These are phyloP conservation scores for Ganoderma sinense DNA, from an alignment of 1,284 basidiomycete genomes.

Conservation along the genomic window DNA sequence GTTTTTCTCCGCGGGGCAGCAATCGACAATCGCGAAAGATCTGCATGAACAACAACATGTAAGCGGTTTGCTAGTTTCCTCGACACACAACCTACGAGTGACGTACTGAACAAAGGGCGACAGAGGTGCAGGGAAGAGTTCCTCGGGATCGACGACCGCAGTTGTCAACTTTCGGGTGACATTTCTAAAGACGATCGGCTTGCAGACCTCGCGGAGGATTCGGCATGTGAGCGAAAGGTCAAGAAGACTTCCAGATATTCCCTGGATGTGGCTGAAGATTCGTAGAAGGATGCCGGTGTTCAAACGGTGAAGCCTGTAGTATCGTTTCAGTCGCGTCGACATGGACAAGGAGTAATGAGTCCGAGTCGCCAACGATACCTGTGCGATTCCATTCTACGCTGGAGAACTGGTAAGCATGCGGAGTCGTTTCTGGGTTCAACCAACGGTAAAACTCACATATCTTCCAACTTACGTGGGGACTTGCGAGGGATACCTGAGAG, in stretches of 20 bases:
- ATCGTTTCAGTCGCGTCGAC: too few species aligned
- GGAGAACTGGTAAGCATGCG: too few species aligned
- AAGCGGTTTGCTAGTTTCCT: neutral
- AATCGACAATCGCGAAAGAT: too few species aligned
- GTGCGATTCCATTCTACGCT: too few species aligned
- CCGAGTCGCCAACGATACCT: too few species aligned
- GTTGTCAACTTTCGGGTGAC: neutral
- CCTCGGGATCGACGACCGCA: neutral
- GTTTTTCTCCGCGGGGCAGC: too few species aligned
- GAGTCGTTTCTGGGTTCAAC: too few species aligned
- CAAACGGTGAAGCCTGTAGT: neutral
- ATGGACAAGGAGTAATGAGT: too few species aligned
- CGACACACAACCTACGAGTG: neutral
- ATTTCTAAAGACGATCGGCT: neutral
- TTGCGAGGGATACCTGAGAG: too few species aligned
- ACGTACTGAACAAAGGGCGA: neutral
- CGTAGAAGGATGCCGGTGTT: neutral
- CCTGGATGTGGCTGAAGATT: neutral
- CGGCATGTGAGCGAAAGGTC: neutral
- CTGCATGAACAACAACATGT: neutral
- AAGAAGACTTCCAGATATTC: neutral
- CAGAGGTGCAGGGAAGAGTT: neutral
- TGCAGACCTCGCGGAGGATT: neutral
- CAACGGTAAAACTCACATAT: too few species aligned
- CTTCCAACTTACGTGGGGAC: too few species aligned